phyloP scores from a whole-genome alignment of 73 alveolate species.

The Paramecium pentaurelia region DNA sequence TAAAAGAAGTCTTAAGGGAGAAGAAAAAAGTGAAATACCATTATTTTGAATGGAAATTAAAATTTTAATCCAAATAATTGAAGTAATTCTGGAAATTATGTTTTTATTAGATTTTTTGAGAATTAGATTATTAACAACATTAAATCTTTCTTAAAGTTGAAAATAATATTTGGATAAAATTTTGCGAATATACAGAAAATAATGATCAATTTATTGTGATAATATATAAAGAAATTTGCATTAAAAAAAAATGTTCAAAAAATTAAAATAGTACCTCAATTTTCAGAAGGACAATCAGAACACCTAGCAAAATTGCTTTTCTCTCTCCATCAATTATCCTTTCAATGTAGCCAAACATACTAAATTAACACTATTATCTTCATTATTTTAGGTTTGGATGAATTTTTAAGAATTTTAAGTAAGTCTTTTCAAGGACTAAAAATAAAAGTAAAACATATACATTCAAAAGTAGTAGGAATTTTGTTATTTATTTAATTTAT shows the following conservation, averaged over 20 bases:
- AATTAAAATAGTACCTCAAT: not conserved
- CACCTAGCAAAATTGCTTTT: not conserved
- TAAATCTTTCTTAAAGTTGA: not conserved
- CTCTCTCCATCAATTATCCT: slow-evolving; percentile 8
- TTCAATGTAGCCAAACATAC: not conserved
- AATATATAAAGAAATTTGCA: not conserved
- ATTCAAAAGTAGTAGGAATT: not conserved
- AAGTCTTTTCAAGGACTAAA: not conserved
- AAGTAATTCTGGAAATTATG: not conserved
- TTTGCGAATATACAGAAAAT: not conserved
- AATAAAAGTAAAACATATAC: not conserved
- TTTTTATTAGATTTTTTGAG: slow-evolving; percentile 18
- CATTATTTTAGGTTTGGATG: not conserved
- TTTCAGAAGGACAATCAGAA: not conserved
- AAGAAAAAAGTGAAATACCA: slow-evolving; percentile 3
- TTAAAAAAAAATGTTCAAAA: not conserved
- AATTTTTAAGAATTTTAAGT: not conserved
- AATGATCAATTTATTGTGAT: not conserved
- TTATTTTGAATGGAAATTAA: not conserved
- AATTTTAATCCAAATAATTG: not conserved
- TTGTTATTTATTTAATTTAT: too few species aligned
- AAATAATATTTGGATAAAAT: not conserved
- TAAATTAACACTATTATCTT: not conserved
- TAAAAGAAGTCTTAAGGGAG: not conserved
- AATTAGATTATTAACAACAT: not conserved